Percentiles rank a stretch among this genome's conserved stretches.
Evolutionary conservation across 2,329 filamentous ascomycete genomes (phyloP).

Genomic region (Cladobotryum mycophilum): DNA sequence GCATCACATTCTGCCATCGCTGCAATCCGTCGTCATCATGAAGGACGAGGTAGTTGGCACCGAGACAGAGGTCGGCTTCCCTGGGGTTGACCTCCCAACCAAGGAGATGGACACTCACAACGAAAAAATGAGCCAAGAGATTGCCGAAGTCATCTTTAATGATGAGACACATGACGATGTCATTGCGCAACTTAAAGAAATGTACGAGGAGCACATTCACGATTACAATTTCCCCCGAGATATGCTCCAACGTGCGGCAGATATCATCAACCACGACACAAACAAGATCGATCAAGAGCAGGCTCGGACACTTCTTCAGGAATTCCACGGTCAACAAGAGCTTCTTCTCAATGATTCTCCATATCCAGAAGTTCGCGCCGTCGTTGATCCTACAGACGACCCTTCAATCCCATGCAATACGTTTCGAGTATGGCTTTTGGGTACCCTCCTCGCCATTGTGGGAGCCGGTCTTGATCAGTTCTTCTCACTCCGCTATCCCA

Average conservation of each 20-base stretch:
- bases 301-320: constrained; percentile 14
- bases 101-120: too few species aligned
- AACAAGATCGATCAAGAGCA: constrained; percentile 13
- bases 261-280: constrained; percentile 27
- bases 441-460: constrained; percentile 27
- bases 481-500: constrained; percentile 36
- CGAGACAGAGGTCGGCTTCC: too few species aligned
- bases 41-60: too few species aligned
- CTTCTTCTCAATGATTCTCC: constrained; percentile 30
- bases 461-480: constrained; percentile 26
- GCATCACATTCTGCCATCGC: too few species aligned
- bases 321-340: constrained; percentile 17
- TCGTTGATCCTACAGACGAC: constrained; percentile 39
- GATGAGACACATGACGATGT: too few species aligned
- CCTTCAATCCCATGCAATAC: constrained; percentile 34
- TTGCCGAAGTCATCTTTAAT: too few species aligned
- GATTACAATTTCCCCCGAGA: constrained; percentile 42
- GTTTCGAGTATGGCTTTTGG: constrained; percentile 33
- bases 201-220: constrained; percentile 35
- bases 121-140: too few species aligned
- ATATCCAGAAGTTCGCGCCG: constrained; percentile 38
- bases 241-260: constrained; percentile 34
- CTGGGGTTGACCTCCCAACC: too few species aligned
- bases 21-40: too few species aligned
- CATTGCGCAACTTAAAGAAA: constrained; percentile 8